A percentile compares a stretch with the other conserved stretches of the same genome.
Conservation (phyloP, 169 alveolate genomes). For the Cryptosporidium felis region DNA sequence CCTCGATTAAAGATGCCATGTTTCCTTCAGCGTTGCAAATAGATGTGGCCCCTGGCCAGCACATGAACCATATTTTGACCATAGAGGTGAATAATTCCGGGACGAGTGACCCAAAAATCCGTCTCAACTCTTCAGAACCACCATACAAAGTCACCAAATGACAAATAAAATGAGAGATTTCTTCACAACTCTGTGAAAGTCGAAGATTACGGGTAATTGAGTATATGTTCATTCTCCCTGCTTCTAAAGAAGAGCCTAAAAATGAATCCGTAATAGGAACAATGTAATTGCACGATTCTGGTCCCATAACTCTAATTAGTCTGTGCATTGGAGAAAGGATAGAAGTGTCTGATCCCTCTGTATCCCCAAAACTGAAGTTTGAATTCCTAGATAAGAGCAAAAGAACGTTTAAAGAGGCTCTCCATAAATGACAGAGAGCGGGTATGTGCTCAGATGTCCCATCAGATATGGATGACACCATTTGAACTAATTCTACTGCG, state of each 20-base stretch:
- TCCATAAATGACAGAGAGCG: conserved; percentile 19
- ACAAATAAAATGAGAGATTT: conserved; percentile 24
- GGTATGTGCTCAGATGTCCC: conserved; percentile 3
- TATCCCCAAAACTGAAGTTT: background rate
- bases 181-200: conserved; percentile 45
- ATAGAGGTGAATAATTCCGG: conserved; percentile 1
- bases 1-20: background rate
- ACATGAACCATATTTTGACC: conserved; percentile 30
- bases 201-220: background rate
- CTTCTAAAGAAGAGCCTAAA: conserved; percentile 5
- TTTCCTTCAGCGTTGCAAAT: background rate
- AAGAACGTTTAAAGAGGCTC: conserved; percentile 13
- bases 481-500: conserved; percentile 25
- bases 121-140: background rate
- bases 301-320: conserved; percentile 17
- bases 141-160: conserved; percentile 20
- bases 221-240: background rate
- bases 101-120: background rate
- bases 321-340: conserved; percentile 47
- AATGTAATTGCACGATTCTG: conserved; percentile 29
- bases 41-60: conserved; percentile 48
- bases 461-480: conserved; percentile 46
- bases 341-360: background rate
- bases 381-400: background rate
- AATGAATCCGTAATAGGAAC: conserved; percentile 22